Base-by-base conservation (phyloP, 495 filamentous ascomycete species). In the Pyrenopolyporus hunteri region DNA sequence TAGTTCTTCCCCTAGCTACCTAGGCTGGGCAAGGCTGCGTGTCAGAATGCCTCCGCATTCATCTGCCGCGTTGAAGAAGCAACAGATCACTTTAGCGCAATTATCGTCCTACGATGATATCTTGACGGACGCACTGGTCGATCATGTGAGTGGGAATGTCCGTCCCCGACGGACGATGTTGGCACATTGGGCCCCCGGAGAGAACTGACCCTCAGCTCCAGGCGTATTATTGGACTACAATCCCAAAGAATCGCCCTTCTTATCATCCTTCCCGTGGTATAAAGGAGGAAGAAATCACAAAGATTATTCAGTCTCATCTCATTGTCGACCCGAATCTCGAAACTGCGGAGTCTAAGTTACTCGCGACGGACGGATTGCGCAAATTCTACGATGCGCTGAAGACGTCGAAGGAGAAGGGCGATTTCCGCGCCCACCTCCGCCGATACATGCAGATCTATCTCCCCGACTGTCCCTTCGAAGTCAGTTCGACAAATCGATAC, bases 91-190 rank as follows among this genome's bases (percentile, higher is more conserved):
- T 9, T 78, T 97, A 53, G 84, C 84, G 32, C 92, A 97, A 76
- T 78, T 99, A 56, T 87, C 91, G 22, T 88, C 88, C 52, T 97
- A 97, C 78, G 94, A 99, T 76, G 94, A 99, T 72, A 86, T 99
- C 64, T 82, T 96, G 61, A 98, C 94, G 0, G 95, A 99, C 85
- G 88, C 89, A 55, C 87, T 99, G 28, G 86, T 99, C 35, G 94
- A 99, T 76, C 90, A 90, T 74, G 94, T 97, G 82, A 71, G 90
- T 80, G 20, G 33, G 20, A 52, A 48, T 39, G 20, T 28, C 43
- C 52, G 26, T 67, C 75, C 56, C 76, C 66, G 14, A 48, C 42
- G 33, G 8, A 36, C n/a, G 26, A 14, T 25, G 17, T 44, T 45
- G 23, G 37, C 42, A 20, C 61, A 20, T 59, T 66, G 46, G 40